phyloP scores from a whole-genome alignment of 306 rosid species.

The Morella rubra region DNA sequence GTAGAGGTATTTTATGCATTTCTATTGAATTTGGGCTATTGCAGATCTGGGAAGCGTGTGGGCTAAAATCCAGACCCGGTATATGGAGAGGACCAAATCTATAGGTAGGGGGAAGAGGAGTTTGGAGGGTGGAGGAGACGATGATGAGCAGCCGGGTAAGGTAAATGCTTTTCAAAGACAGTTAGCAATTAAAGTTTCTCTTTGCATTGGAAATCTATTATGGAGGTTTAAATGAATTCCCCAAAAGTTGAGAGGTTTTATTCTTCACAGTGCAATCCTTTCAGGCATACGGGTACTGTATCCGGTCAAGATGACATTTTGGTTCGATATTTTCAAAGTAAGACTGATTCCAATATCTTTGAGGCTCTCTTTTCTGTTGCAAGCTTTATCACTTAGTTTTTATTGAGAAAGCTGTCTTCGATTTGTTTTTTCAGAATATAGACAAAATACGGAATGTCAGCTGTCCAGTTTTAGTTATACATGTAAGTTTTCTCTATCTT shows the following conservation, averaged over 20 bases:
- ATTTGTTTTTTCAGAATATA: slow-evolving; percentile 13
- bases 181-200: not conserved
- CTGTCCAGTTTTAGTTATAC: slow-evolving; percentile 88
- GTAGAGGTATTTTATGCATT: slow-evolving; percentile 10
- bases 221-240: slow-evolving; percentile 6
- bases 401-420: slow-evolving; percentile 34
- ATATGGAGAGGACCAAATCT: slow-evolving; percentile 55
- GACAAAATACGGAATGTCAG: slow-evolving; percentile 72
- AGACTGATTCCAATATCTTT: slow-evolving; percentile 25
- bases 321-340: slow-evolving; percentile 97
- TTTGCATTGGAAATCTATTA: not conserved
- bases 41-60: slow-evolving; percentile 46
- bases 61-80: slow-evolving; percentile 68
- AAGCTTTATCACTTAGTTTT: slow-evolving; percentile 15
- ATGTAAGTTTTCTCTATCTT: slow-evolving; percentile 54
- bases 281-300: slow-evolving; percentile 92
- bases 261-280: slow-evolving; percentile 95
- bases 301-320: slow-evolving; percentile 87
- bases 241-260: slow-evolving; percentile 66
- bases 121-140: slow-evolving; percentile 61
- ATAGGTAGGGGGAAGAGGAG: slow-evolving; percentile 70
- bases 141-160: slow-evolving; percentile 93
- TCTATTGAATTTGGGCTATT: slow-evolving; percentile 19
- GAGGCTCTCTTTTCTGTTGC: not conserved
- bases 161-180: slow-evolving; percentile 43